Percentiles rank a stretch among this genome's conserved stretches.
phyloP scores from a whole-genome alignment of 2,329 filamentous ascomycete species.

The Colletotrichum orbiculare region DNA sequence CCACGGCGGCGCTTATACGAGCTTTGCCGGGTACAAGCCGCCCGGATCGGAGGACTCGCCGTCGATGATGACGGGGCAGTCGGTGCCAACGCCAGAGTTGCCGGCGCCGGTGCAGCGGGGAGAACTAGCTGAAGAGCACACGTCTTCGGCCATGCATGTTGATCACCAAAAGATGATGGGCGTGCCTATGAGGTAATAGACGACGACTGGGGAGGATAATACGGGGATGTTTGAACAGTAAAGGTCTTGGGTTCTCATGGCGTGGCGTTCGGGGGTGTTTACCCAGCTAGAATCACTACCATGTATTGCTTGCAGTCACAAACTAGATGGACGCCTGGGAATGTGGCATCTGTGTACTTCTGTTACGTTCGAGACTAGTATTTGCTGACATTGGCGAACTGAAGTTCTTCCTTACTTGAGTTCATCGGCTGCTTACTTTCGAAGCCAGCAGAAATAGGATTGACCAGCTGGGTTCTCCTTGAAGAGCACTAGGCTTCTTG shows the following conservation, averaged over 20 bases:
- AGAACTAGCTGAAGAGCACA: background rate
- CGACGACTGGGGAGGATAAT: background rate
- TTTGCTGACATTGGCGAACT: no score
- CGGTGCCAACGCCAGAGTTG: conserved; percentile 5
- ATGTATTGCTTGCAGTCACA: no score
- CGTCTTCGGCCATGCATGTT: conserved; percentile 4
- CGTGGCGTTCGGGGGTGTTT: conserved; percentile 1
- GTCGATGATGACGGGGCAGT: background rate
- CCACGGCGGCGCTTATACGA: conserved; percentile 11
- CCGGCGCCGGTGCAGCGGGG: conserved; percentile 17
- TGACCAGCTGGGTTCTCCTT: no score
- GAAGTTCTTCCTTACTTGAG: no score
- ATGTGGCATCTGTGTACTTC: no score
- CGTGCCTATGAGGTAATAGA: background rate
- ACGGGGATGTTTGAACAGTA: no score
- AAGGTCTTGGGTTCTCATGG: background rate
- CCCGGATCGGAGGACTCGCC: conserved; percentile 4
- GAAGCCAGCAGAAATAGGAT: no score
- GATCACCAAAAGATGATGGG: conserved; percentile 27
- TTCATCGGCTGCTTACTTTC: no score
- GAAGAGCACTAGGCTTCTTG: no score
- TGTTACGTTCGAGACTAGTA: no score
- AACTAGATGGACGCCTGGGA: no score
- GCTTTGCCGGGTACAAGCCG: conserved; percentile 22
- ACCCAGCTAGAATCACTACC: no score